phyloP scores from a whole-genome alignment of 495 filamentous ascomycete genomes.

The Cenococcum geophilum region DNA sequence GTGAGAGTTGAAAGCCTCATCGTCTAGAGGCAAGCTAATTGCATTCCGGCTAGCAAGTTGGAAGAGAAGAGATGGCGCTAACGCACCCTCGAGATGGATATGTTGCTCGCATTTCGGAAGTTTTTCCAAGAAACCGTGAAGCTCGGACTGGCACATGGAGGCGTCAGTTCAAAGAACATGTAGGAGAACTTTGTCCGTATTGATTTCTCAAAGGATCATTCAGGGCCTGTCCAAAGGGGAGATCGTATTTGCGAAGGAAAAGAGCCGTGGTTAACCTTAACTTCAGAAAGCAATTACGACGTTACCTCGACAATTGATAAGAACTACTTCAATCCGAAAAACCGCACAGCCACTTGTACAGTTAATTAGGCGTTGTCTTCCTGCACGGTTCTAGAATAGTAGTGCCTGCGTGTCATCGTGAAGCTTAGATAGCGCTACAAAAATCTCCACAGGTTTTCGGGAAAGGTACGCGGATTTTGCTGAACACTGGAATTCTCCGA shows the following conservation, averaged over 20 bases:
- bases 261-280: neutral
- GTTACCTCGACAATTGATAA: constrained; percentile 7
- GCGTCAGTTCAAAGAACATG: neutral
- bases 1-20: constrained; percentile 56
- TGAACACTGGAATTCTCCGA: constrained; percentile 1
- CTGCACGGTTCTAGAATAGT: neutral
- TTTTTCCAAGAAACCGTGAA: constrained; percentile 56
- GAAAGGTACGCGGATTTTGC: neutral
- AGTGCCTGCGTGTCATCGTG: neutral
- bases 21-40: constrained; percentile 51
- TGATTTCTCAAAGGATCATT: no score
- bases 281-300: constrained; percentile 4
- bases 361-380: neutral
- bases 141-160: constrained; percentile 48
- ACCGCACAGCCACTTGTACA: neutral
- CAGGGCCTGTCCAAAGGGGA: no score
- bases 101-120: constrained; percentile 80
- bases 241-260: neutral
- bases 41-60: constrained; percentile 56
- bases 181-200: neutral
- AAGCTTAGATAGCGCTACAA: neutral
- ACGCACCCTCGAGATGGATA: constrained; percentile 67
- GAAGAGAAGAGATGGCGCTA: constrained; percentile 64
- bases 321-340: neutral
- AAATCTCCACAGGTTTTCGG: neutral